Conservation (phyloP, 176 grass and related monocot genomes). For the Puccinellia tenuiflora region DNA sequence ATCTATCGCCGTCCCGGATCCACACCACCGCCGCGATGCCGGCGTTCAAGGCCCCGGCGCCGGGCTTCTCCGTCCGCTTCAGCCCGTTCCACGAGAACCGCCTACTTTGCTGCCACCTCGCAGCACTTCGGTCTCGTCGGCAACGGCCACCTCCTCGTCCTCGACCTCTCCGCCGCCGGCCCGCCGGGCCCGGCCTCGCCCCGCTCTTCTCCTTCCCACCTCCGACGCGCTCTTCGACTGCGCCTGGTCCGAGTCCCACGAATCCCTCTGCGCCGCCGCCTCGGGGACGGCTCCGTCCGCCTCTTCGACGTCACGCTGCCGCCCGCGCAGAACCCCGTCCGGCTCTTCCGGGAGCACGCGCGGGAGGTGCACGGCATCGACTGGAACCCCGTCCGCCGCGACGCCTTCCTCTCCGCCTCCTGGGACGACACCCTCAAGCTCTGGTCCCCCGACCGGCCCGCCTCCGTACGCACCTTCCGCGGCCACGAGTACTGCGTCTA, state of each 20-base stretch:
- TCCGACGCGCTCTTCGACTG: constrained; percentile 85
- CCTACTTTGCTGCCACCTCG: constrained; percentile 54
- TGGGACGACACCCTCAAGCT: constrained; percentile 16
- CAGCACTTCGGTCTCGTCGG: constrained; percentile 89
- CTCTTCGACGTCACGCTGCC: constrained; percentile 10
- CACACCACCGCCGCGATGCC: constrained; percentile 51
- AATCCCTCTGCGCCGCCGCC: constrained; percentile 10
- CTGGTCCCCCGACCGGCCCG: constrained; percentile 5
- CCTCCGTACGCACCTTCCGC: constrained; percentile 11
- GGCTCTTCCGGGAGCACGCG: constrained; percentile 11
- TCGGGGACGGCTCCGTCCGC: neutral
- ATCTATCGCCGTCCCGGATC: constrained; percentile 16
- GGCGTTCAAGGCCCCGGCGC: constrained; percentile 64
- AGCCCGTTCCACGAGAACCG: constrained; percentile 67
- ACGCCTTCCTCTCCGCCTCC: constrained; percentile 10
- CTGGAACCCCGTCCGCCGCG: constrained; percentile 11
- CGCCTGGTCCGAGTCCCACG: constrained; percentile 91
- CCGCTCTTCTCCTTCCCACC: constrained; percentile 72
- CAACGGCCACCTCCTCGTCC: constrained; percentile 87
- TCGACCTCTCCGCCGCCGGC: constrained; percentile 34
- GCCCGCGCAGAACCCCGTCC: neutral
- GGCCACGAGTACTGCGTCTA: constrained; percentile 13
- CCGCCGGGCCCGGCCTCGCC: neutral
- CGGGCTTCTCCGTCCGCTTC: constrained; percentile 18
- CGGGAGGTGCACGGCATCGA: constrained; percentile 8